Evolutionary conservation across 1,284 basidiomycete species (phyloP).

Genomic region (Rhodotorula sp.): DNA sequence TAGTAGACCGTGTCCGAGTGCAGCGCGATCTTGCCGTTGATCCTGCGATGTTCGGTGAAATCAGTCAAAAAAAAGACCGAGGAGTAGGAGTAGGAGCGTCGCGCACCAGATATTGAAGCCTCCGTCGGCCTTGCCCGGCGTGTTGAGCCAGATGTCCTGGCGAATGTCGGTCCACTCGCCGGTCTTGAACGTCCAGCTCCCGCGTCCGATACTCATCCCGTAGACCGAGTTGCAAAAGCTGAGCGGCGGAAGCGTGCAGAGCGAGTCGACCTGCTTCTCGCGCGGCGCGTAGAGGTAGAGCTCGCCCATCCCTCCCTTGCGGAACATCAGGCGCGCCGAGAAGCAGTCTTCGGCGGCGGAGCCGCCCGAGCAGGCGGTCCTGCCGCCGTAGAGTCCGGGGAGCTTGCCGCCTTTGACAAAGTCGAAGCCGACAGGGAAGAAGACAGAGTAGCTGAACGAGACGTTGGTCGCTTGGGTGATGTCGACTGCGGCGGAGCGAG

Average conservation of each 20-base stretch:
- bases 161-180: conserved; percentile 66
- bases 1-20: conserved; percentile 41
- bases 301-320: conserved; percentile 43
- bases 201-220: conserved; percentile 70
- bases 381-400: conserved; percentile 45
- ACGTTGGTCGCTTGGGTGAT: conserved; percentile 29
- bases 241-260: conserved; percentile 57
- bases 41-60: conserved; percentile 10
- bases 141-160: conserved; percentile 67
- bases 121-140: conserved; percentile 55
- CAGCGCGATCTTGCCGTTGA: conserved; percentile 41
- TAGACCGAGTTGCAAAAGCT: conserved; percentile 65
- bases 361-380: conserved; percentile 32
- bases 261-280: conserved; percentile 49
- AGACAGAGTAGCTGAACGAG: conserved; percentile 44
- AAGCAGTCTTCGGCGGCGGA: conserved; percentile 35
- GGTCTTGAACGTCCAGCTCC: conserved; percentile 63
- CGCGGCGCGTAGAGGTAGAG: conserved; percentile 59
- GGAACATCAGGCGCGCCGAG: conserved; percentile 40
- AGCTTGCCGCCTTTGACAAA: conserved; percentile 45
- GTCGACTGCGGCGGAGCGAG: conserved; percentile 17
- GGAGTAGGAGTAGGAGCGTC: too few species aligned
- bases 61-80: accelerated
- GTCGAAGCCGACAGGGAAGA: conserved; percentile 45
- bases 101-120: conserved; percentile 41